These are phyloP conservation scores for Cordia subcordata DNA, from an alignment of 257 asterid genomes.

Conservation along the genomic window DNA sequence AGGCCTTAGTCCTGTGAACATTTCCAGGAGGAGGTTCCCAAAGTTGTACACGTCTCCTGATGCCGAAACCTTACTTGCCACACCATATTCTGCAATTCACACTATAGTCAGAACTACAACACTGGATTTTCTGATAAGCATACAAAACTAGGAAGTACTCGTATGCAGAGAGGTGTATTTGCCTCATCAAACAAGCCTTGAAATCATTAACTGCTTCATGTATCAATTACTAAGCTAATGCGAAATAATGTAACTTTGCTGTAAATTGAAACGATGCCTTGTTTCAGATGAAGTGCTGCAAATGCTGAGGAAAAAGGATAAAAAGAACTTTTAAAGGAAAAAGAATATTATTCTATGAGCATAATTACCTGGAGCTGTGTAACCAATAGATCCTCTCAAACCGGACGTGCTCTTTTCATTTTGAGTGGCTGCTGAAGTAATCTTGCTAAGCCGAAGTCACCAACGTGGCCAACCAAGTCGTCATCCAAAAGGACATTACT, in stretches of 20 bases:
- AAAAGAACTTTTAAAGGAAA: not conserved
- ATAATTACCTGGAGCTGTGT: slow-evolving; percentile 31
- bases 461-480: slow-evolving; percentile 20
- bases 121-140: not conserved
- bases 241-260: too few relatives aligned
- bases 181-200: too few relatives aligned
- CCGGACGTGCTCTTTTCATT: slow-evolving; percentile 9
- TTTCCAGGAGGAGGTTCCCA: slow-evolving; percentile 29
- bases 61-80: slow-evolving; percentile 18
- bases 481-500: slow-evolving; percentile 30
- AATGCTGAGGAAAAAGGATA: not conserved
- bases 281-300: too few relatives aligned
- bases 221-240: too few relatives aligned
- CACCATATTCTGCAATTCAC: slow-evolving; percentile 32
- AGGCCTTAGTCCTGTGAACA: slow-evolving; percentile 35
- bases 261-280: too few relatives aligned
- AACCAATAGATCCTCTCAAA: slow-evolving; percentile 29
- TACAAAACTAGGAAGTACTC: too few relatives aligned
- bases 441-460: slow-evolving; percentile 32
- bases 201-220: too few relatives aligned
- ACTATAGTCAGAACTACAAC: not conserved
- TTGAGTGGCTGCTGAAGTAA: slow-evolving; percentile 13
- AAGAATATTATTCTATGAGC: not conserved
- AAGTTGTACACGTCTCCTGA: slow-evolving; percentile 37
- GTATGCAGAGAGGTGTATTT: too few relatives aligned